Evolutionary conservation across 306 rosid genomes (phyloP), one percentile per base, ranked within the genome.

Genomic region (Benincasa hispida): DNA sequence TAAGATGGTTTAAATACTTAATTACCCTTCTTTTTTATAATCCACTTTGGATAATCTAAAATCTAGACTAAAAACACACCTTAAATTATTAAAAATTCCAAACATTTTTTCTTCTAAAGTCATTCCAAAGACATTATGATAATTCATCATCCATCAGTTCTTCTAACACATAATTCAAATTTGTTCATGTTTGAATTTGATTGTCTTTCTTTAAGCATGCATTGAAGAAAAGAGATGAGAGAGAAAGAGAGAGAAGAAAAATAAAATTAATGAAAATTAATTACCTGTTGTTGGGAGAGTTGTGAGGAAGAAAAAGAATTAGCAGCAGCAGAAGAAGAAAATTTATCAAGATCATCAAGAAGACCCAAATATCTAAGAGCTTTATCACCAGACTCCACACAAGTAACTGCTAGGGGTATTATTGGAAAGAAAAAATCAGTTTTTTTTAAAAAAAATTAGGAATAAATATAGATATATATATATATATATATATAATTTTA

Each of bases 311-410:
- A 77, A 35, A 85, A 75, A 34, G 85, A 51, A 18, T 81, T 13
- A 51, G 81, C 35, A 55, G 67, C 19, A 51, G 81, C 35, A 56
- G 68, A 45, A 42, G 76, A 59, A 68, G 65, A 56, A 41, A 48
- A 67, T 60, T 77, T 76, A 24, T 76, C 72, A 41, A 87, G 76
- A 66, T 86, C 79, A 60, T 87, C 91, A 79, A 83, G 69, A 53
- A 92, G 85, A 10, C 98, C 91, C 79, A 95, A 81, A 82, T 89
- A 95, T 84, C 91, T 85, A 67, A 95, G 86, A 74, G 99, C 98
- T 88, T 92, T 92, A 57, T 95, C 93, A 42, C 99, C 98, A 69
- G 99, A 95, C 48, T 95, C 92, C 81, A 95, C 98, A 32, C 89
- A 89, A 7, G 99, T 95, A 74, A 95, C 99, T 95, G 87, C 70